Evolutionary conservation across 1,284 basidiomycete genomes (phyloP).

Genomic region (Ganoderma resinaceum): DNA sequence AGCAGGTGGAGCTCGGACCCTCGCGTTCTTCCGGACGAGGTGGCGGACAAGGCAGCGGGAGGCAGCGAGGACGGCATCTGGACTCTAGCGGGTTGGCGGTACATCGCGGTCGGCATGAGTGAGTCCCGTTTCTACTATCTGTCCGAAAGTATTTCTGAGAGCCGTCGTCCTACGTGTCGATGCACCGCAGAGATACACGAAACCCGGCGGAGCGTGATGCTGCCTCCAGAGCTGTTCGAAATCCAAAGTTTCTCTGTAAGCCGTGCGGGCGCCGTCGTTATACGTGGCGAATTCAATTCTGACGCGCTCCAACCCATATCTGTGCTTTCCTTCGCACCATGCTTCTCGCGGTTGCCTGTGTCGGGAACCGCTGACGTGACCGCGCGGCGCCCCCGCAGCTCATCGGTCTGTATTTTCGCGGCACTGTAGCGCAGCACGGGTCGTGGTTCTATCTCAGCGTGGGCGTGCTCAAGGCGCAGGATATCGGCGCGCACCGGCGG

Average conservation of each 20-base stretch:
- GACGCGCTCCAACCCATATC: slow-evolving; percentile 12
- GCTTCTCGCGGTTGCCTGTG: background rate
- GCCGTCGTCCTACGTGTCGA: background rate
- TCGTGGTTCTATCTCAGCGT: slow-evolving; percentile 54
- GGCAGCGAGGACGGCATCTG: slow-evolving; percentile 39
- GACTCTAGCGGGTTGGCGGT: slow-evolving; percentile 36
- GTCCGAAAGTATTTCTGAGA: background rate
- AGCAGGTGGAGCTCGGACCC: slow-evolving; percentile 55
- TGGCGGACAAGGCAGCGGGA: slow-evolving; percentile 39
- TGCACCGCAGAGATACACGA: slow-evolving; percentile 31
- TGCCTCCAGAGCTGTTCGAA: slow-evolving; percentile 41
- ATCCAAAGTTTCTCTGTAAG: slow-evolving; percentile 41
- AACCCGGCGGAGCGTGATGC: slow-evolving; percentile 33
- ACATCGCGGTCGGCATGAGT: slow-evolving; percentile 34
- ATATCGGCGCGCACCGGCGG: slow-evolving; percentile 52
- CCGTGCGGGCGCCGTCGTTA: slow-evolving; percentile 7
- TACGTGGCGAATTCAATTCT: slow-evolving; percentile 9
- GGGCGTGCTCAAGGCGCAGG: slow-evolving; percentile 53
- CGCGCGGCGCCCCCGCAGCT: slow-evolving; percentile 33
- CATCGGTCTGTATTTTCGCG: slow-evolving; percentile 43
- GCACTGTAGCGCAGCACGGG: slow-evolving; percentile 39
- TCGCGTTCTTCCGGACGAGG: slow-evolving; percentile 49
- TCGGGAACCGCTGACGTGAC: background rate
- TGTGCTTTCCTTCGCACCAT: slow-evolving; percentile 9
- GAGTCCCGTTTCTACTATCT: slow-evolving; percentile 5